phyloP scores from a whole-genome alignment of 495 filamentous ascomycete species.

The Neurospora intermedia region DNA sequence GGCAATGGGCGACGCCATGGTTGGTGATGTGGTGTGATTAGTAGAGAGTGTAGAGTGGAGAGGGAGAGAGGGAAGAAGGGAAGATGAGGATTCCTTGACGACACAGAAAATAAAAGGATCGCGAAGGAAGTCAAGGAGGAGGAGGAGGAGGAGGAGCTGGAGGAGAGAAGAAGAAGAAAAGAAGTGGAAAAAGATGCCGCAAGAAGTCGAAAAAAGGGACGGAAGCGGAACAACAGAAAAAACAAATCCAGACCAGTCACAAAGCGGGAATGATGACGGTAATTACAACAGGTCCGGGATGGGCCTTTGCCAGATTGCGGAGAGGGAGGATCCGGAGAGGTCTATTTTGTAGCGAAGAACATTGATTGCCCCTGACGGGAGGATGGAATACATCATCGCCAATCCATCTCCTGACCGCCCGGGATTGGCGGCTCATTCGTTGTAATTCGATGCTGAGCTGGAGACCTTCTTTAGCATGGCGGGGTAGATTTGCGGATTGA shows the following conservation, averaged over 20 bases:
- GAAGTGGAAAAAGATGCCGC: not conserved
- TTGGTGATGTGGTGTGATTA: constrained; percentile 5
- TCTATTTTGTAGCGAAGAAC: too few species aligned
- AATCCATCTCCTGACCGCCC: not conserved
- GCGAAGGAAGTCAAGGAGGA: not conserved
- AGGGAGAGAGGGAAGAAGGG: not conserved
- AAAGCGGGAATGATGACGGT: not conserved
- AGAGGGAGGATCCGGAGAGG: not conserved
- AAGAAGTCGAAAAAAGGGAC: not conserved
- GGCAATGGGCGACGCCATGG: constrained; percentile 39
- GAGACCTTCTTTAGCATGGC: not conserved
- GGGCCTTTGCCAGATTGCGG: not conserved
- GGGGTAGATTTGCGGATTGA: not conserved
- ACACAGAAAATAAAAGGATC: not conserved
- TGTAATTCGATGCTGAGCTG: not conserved
- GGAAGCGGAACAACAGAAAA: not conserved
- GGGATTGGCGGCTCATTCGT: not conserved
- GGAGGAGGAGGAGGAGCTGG: not conserved
- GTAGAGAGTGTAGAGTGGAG: not conserved
- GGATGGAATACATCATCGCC: not conserved
- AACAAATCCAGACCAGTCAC: not conserved
- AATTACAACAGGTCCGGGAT: not conserved
- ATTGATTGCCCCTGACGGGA: too few species aligned
- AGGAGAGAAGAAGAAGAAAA: not conserved
- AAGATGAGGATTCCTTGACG: not conserved